Conservation (phyloP, 805 yeast species). For the Myxozyma geophila region DNA sequence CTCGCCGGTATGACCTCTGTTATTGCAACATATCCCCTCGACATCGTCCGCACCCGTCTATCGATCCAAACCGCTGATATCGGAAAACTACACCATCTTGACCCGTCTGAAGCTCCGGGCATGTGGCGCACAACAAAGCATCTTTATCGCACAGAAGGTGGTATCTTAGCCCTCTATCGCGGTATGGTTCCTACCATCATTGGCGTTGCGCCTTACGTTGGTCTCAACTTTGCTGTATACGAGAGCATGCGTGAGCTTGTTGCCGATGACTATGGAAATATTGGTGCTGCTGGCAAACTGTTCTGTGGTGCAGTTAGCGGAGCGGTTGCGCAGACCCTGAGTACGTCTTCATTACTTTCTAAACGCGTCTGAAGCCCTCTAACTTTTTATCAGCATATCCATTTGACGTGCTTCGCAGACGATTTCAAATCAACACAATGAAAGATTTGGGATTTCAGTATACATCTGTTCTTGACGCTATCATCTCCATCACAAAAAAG, state of each 20-base stretch:
- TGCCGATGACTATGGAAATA: constrained; percentile 45
- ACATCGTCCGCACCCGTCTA: constrained; percentile 84
- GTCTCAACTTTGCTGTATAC: constrained; percentile 87
- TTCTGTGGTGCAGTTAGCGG: constrained; percentile 85
- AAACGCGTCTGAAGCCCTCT: not conserved
- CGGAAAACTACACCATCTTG: constrained; percentile 34
- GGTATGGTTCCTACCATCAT: constrained; percentile 89
- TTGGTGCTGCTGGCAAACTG: constrained; percentile 60
- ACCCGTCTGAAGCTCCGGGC: constrained; percentile 56
- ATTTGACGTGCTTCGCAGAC: constrained; percentile 80
- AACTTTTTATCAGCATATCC: constrained; percentile 63
- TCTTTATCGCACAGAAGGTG: constrained; percentile 81
- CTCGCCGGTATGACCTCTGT: constrained; percentile 82
- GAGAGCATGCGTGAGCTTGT: constrained; percentile 72
- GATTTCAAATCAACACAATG: constrained; percentile 91
- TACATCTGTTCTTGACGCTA: constrained; percentile 73
- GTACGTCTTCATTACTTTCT: constrained; percentile 14
- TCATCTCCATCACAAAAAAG: constrained; percentile 63
- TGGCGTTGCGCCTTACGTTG: constrained; percentile 97
- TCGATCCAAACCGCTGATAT: constrained; percentile 84
- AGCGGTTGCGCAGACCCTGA: constrained; percentile 84
- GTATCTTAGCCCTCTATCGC: constrained; percentile 72
- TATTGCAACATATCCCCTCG: constrained; percentile 86
- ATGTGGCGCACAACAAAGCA: constrained; percentile 59
- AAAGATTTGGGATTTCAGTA: constrained; percentile 81